A percentile compares a stretch with the other conserved stretches of the same genome.
Evolutionary conservation across 352 stramenopile genomes (phyloP).

Genomic region (Thalassiosira hispida): DNA sequence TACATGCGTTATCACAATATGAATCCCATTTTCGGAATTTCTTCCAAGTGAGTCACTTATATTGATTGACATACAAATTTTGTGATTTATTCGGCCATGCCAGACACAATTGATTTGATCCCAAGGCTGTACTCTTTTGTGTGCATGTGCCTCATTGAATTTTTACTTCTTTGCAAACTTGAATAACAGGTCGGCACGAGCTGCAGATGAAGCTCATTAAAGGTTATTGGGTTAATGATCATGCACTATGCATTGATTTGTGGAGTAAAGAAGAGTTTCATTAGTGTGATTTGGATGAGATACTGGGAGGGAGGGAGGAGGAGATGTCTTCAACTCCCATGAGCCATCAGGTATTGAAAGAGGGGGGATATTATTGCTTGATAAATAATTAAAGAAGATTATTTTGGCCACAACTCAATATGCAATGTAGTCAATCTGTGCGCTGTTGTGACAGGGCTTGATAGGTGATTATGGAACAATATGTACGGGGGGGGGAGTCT

Average conservation of each 20-base stretch:
- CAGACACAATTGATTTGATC: too few relatives aligned
- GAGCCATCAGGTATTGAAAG: too few relatives aligned
- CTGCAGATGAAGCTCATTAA: conserved; percentile 60
- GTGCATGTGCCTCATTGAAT: conserved; percentile 5
- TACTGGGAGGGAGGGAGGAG: neutral
- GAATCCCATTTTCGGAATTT: conserved; percentile 84
- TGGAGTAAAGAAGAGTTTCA: neutral
- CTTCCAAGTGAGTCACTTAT: conserved; percentile 61
- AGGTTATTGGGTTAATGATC: neutral
- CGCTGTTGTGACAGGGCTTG: too few relatives aligned
- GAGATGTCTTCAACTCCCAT: too few relatives aligned
- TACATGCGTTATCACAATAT: conserved; percentile 88
- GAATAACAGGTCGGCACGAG: conserved; percentile 47
- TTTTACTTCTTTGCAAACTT: conserved; percentile 2
- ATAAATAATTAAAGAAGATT: neutral
- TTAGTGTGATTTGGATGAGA: neutral
- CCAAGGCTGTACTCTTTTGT: neutral
- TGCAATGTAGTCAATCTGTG: too few relatives aligned
- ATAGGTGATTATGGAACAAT: too few relatives aligned
- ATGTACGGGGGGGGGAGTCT: too few relatives aligned
- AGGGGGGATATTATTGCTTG: neutral
- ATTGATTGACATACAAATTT: neutral
- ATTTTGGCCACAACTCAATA: too few relatives aligned
- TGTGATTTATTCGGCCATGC: neutral
- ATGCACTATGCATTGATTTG: conserved; percentile 5